Evolutionary conservation across 371 early-diverging fungal species (phyloP), one percentile per base, ranked within the genome.

Genomic region (Mucor sp.): DNA sequence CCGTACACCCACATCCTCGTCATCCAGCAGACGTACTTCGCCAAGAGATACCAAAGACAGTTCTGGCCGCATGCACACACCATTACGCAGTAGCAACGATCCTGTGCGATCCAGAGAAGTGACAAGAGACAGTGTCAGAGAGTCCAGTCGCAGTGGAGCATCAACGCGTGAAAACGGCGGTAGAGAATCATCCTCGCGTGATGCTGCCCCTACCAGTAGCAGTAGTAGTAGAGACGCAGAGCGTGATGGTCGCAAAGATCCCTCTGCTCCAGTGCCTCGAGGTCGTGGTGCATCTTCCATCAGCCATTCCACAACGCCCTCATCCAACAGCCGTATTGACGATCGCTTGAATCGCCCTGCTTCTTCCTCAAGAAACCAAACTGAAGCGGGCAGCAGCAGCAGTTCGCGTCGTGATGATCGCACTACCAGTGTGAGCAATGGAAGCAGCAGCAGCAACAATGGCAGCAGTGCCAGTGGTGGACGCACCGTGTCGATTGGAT

Each of bases 101-200:
- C 27, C 58, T 25, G 17, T 15, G 23, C 58, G 65, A 25, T 66
- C 50, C 62, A 66, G 75, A 27, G 75, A 75, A 41, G 69, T 64
- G 17, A 64, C 53, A 0, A 17, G 68, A 32, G 68, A 68, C 15
- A 39, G 58, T 35, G 68, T 37, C 9, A 37, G 67, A 39, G 66
- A 66, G 15, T 19, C 27, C n/a, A 37, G 50, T 23, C 60, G 60
- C 3, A 35, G 12, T 39, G 62, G 48, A 14, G 21, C 4, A 28
- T 30, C 48, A 3, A 19, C 48, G 23, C 47, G 62, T 11, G 33
- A 21, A 30, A 61, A 30, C 39, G 39, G 30, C 12, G 37, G 12
- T 58, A 23, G 50, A 50, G 50, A 50, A 11, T 27, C 53, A 6
- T 53, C 50, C 23, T 19, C 53, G 25, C 53, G 27, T 25, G 35